phyloP scores from a whole-genome alignment of 164 flowering plant species.

The Stephania japonica region DNA sequence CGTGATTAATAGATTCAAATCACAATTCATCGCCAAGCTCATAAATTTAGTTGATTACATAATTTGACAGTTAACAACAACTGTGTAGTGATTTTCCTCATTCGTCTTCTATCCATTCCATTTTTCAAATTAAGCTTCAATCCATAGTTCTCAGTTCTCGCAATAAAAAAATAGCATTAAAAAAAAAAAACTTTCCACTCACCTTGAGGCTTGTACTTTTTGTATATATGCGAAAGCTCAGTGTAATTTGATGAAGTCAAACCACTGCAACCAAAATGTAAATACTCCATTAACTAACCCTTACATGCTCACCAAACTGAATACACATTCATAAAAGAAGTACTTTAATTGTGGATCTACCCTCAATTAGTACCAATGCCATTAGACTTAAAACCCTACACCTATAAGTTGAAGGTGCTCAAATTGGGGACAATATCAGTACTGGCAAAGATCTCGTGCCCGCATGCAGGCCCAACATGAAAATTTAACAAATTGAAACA shows the following conservation, averaged over 20 bases:
- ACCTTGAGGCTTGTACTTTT: constrained; percentile 92
- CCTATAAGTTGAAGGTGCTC: no score
- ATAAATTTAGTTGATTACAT: no score
- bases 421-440: no score
- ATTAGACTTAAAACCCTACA: no score
- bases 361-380: no score
- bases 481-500: background rate
- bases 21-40: no score
- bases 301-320: background rate
- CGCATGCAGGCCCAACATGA: no score
- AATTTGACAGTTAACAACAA: background rate
- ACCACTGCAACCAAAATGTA: constrained; percentile 48
- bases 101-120: background rate
- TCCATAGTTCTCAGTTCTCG: background rate
- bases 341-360: background rate
- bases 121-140: background rate
- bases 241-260: constrained; percentile 79
- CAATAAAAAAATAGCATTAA: background rate
- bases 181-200: constrained; percentile 6
- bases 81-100: background rate
- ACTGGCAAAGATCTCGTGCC: no score
- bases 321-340: background rate
- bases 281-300: constrained; percentile 14
- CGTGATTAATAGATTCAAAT: no score
- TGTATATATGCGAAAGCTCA: constrained; percentile 74